These are phyloP conservation scores for Pythium rishiriense DNA, from an alignment of 352 stramenopile species.

Conservation along the genomic window DNA sequence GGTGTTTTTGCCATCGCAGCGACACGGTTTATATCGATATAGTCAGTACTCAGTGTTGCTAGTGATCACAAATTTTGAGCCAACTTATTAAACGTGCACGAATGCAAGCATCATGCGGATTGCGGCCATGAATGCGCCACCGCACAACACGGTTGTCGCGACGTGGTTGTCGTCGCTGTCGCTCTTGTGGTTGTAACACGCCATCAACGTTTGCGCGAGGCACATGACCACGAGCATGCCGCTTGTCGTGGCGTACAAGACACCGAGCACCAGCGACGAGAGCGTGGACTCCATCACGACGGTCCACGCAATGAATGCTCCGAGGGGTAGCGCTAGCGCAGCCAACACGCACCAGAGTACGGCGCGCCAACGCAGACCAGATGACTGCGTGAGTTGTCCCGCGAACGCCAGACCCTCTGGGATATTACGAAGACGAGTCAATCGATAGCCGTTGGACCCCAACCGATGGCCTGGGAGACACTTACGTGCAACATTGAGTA, in stretches of 20 bases:
- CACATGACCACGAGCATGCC: slow-evolving; percentile 26
- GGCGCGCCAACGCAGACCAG: slow-evolving; percentile 25
- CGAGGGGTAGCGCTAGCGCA: slow-evolving; percentile 27
- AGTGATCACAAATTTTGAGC: neutral
- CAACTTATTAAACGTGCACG: slow-evolving; percentile 13
- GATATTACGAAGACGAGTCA: neutral
- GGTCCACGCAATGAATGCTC: slow-evolving; percentile 25
- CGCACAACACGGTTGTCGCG: slow-evolving; percentile 23
- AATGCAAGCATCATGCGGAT: slow-evolving; percentile 29
- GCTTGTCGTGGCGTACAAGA: slow-evolving; percentile 20
- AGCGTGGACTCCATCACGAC: slow-evolving; percentile 17
- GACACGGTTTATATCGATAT: slow-evolving; percentile 17
- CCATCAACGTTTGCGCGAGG: slow-evolving; percentile 28
- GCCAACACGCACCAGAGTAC: slow-evolving; percentile 31
- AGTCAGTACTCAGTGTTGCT: neutral
- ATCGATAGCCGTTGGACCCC: neutral
- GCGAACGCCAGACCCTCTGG: slow-evolving; percentile 29
- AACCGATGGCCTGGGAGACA: neutral
- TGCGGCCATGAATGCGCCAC: slow-evolving; percentile 17
- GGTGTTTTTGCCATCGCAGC: slow-evolving; percentile 20
- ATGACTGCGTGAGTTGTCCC: slow-evolving; percentile 20
- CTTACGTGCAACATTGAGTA: slow-evolving; percentile 31
- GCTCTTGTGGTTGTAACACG: slow-evolving; percentile 33
- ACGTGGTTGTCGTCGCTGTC: slow-evolving; percentile 17
- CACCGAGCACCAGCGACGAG: neutral